phyloP scores from a whole-genome alignment of 805 yeast genomes.

The Candida tibetensis region DNA sequence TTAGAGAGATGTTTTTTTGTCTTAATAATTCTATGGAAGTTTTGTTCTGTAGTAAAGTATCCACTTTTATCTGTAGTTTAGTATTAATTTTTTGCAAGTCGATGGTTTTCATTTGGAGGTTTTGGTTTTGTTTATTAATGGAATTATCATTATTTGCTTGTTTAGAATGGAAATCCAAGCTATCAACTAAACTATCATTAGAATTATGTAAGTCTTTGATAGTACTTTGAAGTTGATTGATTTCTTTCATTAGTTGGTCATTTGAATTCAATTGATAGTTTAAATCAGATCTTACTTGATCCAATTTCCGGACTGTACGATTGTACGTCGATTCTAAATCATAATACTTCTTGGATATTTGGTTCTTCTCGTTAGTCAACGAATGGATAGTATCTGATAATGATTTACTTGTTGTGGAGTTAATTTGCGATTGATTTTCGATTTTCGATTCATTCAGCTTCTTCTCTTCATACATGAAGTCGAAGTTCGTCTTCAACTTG shows the following conservation, averaged over 20 bases:
- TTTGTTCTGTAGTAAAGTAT: slow-evolving; percentile 47
- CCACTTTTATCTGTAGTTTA: slow-evolving; percentile 50
- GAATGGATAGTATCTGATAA: slow-evolving; percentile 17
- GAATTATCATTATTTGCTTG: slow-evolving; percentile 10
- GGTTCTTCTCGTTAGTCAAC: slow-evolving; percentile 19
- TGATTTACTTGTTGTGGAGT: slow-evolving; percentile 15
- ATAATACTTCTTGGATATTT: slow-evolving; percentile 9
- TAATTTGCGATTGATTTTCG: slow-evolving; percentile 29
- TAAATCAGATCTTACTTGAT: slow-evolving; percentile 35
- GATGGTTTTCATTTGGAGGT: slow-evolving; percentile 28
- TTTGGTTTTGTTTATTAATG: slow-evolving; percentile 12
- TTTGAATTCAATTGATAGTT: slow-evolving; percentile 31
- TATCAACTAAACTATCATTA: slow-evolving; percentile 29
- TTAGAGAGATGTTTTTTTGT: slow-evolving; percentile 50
- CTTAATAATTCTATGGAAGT: slow-evolving; percentile 51
- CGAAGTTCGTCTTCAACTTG: slow-evolving; percentile 34
- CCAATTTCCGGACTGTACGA: slow-evolving; percentile 24
- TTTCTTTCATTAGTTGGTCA: slow-evolving; percentile 39
- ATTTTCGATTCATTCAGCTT: slow-evolving; percentile 30
- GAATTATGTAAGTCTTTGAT: slow-evolving; percentile 25
- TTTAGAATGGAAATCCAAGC: slow-evolving; percentile 27
- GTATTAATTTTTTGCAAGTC: slow-evolving; percentile 49
- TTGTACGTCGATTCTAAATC: slow-evolving; percentile 21
- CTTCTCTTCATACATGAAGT: slow-evolving; percentile 34
- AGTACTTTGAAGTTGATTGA: slow-evolving; percentile 26